These are phyloP conservation scores for Symbiodinium pilosum DNA, from an alignment of 73 alveolate genomes.

Conservation along the genomic window DNA sequence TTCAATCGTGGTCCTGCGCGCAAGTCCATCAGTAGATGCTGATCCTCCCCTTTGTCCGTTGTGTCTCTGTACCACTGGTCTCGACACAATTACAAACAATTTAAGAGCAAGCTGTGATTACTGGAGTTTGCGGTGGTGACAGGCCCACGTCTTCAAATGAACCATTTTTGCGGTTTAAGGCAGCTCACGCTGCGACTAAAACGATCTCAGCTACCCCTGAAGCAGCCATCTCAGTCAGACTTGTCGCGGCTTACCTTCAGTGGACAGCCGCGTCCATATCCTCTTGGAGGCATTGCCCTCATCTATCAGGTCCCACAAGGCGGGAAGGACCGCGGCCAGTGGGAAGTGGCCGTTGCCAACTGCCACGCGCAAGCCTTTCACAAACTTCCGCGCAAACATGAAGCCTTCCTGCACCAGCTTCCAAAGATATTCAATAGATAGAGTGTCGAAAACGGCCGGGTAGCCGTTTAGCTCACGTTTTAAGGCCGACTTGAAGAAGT, in stretches of 20 bases:
- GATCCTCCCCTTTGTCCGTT: too few relatives aligned
- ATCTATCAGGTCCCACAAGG: conserved; percentile 57
- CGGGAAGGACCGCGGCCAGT: conserved; percentile 22
- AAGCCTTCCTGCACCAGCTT: conserved; percentile 93
- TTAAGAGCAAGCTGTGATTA: too few relatives aligned
- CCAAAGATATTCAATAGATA: conserved; percentile 49
- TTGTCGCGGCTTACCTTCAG: conserved; percentile 57
- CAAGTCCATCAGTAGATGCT: too few relatives aligned
- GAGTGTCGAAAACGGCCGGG: conserved; percentile 51
- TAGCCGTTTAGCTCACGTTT: conserved; percentile 92
- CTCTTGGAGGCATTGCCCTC: conserved; percentile 76
- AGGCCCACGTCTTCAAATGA: too few relatives aligned
- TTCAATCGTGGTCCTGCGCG: too few relatives aligned
- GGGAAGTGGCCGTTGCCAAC: conserved; percentile 82
- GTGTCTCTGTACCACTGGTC: too few relatives aligned
- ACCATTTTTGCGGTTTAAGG: too few relatives aligned
- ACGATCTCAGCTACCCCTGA: too few relatives aligned
- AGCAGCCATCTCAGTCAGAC: not conserved
- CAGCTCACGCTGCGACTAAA: too few relatives aligned
- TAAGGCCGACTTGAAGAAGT: conserved; percentile 77
- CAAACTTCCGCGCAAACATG: conserved; percentile 92
- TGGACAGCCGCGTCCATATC: conserved; percentile 64
- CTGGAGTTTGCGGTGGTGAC: too few relatives aligned
- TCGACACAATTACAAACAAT: too few relatives aligned
- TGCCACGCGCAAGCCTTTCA: conserved; percentile 32